phyloP scores from a whole-genome alignment of 345 rosid genomes.

The Arabidopsis suecica region DNA sequence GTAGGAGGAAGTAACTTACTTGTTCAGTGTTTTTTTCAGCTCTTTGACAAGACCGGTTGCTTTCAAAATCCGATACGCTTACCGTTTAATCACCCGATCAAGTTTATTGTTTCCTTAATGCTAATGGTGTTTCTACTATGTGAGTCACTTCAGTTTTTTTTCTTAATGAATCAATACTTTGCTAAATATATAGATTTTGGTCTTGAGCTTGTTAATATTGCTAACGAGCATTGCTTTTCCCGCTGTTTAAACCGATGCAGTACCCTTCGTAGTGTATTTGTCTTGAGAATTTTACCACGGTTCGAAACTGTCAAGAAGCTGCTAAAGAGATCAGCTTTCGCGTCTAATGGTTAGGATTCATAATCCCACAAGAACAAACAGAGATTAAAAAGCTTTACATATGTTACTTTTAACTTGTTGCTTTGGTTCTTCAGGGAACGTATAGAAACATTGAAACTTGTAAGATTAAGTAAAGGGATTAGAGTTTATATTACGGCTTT shows the following conservation, averaged over 20 bases:
- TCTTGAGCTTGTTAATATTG: constrained; percentile 11
- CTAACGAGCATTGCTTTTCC: neutral
- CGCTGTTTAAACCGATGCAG: constrained; percentile 49
- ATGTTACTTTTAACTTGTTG: constrained; percentile 16
- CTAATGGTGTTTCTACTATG: constrained; percentile 77
- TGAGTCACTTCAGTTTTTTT: constrained; percentile 45
- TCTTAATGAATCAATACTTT: neutral
- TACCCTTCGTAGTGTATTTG: constrained; percentile 71
- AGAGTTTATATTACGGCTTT: constrained; percentile 3
- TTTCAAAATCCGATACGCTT: constrained; percentile 52
- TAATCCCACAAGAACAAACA: constrained; percentile 28
- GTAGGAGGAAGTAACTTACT: constrained; percentile 16
- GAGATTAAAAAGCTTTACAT: constrained; percentile 2
- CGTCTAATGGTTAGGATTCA: constrained; percentile 15
- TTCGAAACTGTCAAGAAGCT: constrained; percentile 16
- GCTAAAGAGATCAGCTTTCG: constrained; percentile 14
- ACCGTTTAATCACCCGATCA: constrained; percentile 55
- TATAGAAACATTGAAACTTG: constrained; percentile 1
- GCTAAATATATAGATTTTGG: neutral
- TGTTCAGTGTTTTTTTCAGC: constrained; percentile 44
- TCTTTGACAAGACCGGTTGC: constrained; percentile 53
- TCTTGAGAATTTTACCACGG: constrained; percentile 48
- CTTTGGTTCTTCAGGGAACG: constrained; percentile 16
- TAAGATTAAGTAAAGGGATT: neutral
- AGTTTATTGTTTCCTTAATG: constrained; percentile 69